Conservation (phyloP, 768 basidiomycete genomes). For the Boletus pseudo-olivaceus region DNA sequence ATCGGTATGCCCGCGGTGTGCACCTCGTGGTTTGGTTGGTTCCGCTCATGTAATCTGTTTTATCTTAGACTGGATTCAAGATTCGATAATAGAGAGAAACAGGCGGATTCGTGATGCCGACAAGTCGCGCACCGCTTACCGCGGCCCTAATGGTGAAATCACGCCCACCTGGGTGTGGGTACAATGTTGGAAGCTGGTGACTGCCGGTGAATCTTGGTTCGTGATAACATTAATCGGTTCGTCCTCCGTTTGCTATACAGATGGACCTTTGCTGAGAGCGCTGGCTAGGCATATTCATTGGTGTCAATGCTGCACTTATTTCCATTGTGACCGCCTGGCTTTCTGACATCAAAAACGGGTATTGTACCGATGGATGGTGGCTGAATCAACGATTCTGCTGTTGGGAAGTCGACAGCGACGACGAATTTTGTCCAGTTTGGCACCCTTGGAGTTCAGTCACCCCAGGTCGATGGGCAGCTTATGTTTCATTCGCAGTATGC, state of each 20-base stretch:
- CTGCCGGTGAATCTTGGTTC: slow-evolving; percentile 87
- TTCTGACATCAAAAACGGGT: slow-evolving; percentile 96
- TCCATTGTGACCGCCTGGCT: slow-evolving; percentile 97
- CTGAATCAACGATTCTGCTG: slow-evolving; percentile 97
- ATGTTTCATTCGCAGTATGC: slow-evolving; percentile 86
- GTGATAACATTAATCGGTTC: slow-evolving; percentile 86
- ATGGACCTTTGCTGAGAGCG: slow-evolving; percentile 1
- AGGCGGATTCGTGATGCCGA: slow-evolving; percentile 62
- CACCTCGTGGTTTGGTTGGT: slow-evolving; percentile 11
- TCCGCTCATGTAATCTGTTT: slow-evolving; percentile 7
- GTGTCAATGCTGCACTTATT: slow-evolving; percentile 90
- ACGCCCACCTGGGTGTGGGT: slow-evolving; percentile 60
- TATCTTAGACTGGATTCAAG: slow-evolving; percentile 89
- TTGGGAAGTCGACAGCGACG: slow-evolving; percentile 87
- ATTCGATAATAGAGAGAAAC: slow-evolving; percentile 85
- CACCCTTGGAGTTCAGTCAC: slow-evolving; percentile 78
- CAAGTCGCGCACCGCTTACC: slow-evolving; percentile 39
- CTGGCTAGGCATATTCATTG: slow-evolving; percentile 77
- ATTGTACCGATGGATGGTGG: slow-evolving; percentile 98
- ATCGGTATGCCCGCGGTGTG: slow-evolving; percentile 60
- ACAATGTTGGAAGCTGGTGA: slow-evolving; percentile 53
- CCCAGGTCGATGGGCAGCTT: slow-evolving; percentile 75
- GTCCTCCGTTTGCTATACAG: slow-evolving; percentile 30
- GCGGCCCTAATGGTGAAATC: slow-evolving; percentile 48
- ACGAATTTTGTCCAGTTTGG: slow-evolving; percentile 89